Evolutionary conservation across 1,284 basidiomycete genomes (phyloP), one percentile per base, ranked within the genome.

Genomic region (Flammula alnicola): DNA sequence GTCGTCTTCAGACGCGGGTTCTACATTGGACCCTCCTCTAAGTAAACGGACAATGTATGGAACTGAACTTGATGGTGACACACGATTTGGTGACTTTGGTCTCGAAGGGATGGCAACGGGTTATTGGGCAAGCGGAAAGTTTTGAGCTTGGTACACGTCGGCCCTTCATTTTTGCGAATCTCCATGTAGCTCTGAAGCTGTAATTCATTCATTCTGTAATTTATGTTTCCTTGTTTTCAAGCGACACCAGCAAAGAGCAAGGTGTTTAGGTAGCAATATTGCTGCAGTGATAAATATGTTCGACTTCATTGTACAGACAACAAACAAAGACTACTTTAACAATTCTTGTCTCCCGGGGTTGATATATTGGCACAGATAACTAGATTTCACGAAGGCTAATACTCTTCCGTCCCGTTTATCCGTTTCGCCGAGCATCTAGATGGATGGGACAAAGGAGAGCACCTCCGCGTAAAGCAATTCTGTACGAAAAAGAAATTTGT

Each of bases 41-140:
- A 66, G 76, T 52, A 80, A 78, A 62, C 78, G 81, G 52, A 91
- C 88, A 12, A 88, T 91, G 83, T 91, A 88, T 65, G 88, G 88
- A 4, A 91, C 88, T 0, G 88, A 91, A 65, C 64, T 89, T 33
- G 86, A 88, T 22, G 71, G 72, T 32, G 87, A 91, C 63, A 85
- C 83, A 9, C 79, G 88, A 38, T 91, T 91, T 63, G 88, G 88
- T 4, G 88, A 91, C 67, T 91, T 90, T 64, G 88, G 88, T 36
- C 73, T 88, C 22, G 84, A 87, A 60, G 83, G 86, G 11, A 80
- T 89, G 51, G 85, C 84, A 16, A 78, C 76, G 49, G 78, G 80
- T 12, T 89, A 85, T 62, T 89, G 86, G 84, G 62, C 75, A 1
- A 67, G 69, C 32, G 73, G 75, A 36, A 58, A 54, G 32, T 56